Conservation (phyloP, 1,284 basidiomycete genomes). For the Ganoderma multipileum region DNA sequence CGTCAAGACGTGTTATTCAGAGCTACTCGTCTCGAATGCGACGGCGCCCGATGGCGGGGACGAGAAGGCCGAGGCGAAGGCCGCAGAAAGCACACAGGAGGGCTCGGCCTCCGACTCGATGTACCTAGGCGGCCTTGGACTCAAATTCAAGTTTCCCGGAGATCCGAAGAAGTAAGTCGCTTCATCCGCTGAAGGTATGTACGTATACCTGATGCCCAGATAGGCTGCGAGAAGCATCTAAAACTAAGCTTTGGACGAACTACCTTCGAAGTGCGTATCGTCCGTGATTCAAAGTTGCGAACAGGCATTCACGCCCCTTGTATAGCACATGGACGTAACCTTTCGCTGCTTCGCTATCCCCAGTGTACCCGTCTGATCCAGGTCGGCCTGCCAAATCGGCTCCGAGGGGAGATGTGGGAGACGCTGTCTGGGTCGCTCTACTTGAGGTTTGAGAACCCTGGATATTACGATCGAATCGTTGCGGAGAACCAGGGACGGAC, state of each 20-base stretch:
- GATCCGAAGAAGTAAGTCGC: conserved; percentile 86
- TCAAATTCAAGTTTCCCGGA: conserved; percentile 92
- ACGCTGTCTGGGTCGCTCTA: conserved; percentile 94
- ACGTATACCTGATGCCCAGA: neutral
- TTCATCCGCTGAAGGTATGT: neutral
- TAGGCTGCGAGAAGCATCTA: conserved; percentile 94
- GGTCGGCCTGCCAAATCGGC: conserved; percentile 94
- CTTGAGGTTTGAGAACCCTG: conserved; percentile 89
- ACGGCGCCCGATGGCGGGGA: conserved; percentile 72
- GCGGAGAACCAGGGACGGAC: conserved; percentile 83
- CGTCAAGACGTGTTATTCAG: conserved; percentile 93
- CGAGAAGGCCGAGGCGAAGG: conserved; percentile 68
- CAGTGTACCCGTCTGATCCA: conserved; percentile 96
- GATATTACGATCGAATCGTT: conserved; percentile 84
- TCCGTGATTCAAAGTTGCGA: neutral
- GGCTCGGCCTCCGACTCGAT: conserved; percentile 60
- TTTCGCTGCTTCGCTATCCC: conserved; percentile 94
- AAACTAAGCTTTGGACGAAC: conserved; percentile 95
- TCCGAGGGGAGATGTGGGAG: conserved; percentile 99
- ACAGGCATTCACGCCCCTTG: conserved; percentile 11
- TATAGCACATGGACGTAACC: conserved; percentile 84
- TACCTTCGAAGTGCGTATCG: conserved; percentile 79
- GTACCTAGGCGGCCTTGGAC: conserved; percentile 87
- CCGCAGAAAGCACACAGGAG: conserved; percentile 65
- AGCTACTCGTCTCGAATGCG: conserved; percentile 72